Evolutionary conservation across 768 basidiomycete species (phyloP).

Genomic region (Boletus edulis): DNA sequence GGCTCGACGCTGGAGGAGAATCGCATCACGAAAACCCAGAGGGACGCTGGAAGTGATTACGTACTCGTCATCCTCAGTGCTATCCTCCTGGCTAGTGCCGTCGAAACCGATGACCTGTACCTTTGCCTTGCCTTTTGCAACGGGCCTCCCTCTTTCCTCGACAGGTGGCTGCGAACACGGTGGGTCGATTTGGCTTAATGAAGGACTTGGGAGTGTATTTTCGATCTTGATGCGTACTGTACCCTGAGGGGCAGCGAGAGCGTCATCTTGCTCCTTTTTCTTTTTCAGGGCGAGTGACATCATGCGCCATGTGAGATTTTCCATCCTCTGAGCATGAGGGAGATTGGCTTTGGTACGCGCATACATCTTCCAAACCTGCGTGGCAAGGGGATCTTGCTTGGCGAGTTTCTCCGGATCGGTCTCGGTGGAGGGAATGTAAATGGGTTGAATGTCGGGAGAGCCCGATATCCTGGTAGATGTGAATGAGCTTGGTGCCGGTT

Average conservation of each 20-base stretch:
- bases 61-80: conserved; percentile 71
- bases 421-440: conserved; percentile 39
- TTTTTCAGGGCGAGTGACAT: conserved; percentile 94
- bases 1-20: conserved; percentile 43
- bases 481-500: conserved; percentile 48
- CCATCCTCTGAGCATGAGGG: conserved; percentile 94
- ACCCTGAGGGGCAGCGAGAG: neutral
- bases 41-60: conserved; percentile 34
- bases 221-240: conserved; percentile 26
- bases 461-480: conserved; percentile 66
- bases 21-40: conserved; percentile 24
- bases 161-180: conserved; percentile 12
- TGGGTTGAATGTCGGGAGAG: conserved; percentile 62
- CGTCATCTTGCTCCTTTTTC: conserved; percentile 71
- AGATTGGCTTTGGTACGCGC: conserved; percentile 84
- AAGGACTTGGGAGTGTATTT: conserved; percentile 1
- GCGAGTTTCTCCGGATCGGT: conserved; percentile 65
- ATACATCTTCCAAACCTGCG: conserved; percentile 98
- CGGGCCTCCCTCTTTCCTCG: conserved; percentile 66
- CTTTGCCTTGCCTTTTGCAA: conserved; percentile 77
- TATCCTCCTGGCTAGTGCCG: conserved; percentile 72
- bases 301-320: conserved; percentile 98
- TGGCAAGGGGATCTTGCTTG: conserved; percentile 86
- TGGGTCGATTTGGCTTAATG: neutral
- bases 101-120: conserved; percentile 83